These are phyloP conservation scores for Botrytis sinoallii DNA, from an alignment of 2,329 filamentous ascomycete genomes.

Conservation along the genomic window DNA sequence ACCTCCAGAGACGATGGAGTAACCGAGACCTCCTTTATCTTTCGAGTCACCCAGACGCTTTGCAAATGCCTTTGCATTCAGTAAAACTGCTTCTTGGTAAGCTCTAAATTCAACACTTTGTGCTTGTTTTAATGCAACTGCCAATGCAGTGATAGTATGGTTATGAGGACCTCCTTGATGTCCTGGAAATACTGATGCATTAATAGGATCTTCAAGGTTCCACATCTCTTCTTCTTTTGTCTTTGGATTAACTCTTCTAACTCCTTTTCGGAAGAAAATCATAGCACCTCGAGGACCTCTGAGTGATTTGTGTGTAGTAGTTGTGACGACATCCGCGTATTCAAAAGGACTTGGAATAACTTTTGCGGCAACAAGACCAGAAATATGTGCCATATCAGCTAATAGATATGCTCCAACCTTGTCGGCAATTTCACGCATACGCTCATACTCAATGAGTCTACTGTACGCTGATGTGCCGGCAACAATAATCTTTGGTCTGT, in stretches of 20 bases:
- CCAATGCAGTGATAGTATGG: constrained; percentile 94
- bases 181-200: constrained; percentile 93
- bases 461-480: constrained; percentile 95
- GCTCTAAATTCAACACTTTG: constrained; percentile 84
- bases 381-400: constrained; percentile 97
- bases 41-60: constrained; percentile 59
- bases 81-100: constrained; percentile 86
- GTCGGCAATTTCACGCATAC: constrained; percentile 86
- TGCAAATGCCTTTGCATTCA: constrained; percentile 87
- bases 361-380: constrained; percentile 86
- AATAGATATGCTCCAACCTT: constrained; percentile 90
- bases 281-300: constrained; percentile 92
- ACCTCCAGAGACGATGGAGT: constrained; percentile 87
- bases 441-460: constrained; percentile 89
- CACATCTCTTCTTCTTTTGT: constrained; percentile 83
- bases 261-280: constrained; percentile 97
- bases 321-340: constrained; percentile 91
- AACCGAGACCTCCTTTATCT: constrained; percentile 73
- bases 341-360: constrained; percentile 88
- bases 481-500: constrained; percentile 93
- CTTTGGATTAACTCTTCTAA: constrained; percentile 78
- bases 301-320: constrained; percentile 96
- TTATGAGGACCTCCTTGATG: constrained; percentile 98
- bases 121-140: constrained; percentile 92
- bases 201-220: constrained; percentile 90